Evolutionary conservation across 2,329 filamentous ascomycete genomes (phyloP).

Genomic region (Beauveria scarabaeidicola): DNA sequence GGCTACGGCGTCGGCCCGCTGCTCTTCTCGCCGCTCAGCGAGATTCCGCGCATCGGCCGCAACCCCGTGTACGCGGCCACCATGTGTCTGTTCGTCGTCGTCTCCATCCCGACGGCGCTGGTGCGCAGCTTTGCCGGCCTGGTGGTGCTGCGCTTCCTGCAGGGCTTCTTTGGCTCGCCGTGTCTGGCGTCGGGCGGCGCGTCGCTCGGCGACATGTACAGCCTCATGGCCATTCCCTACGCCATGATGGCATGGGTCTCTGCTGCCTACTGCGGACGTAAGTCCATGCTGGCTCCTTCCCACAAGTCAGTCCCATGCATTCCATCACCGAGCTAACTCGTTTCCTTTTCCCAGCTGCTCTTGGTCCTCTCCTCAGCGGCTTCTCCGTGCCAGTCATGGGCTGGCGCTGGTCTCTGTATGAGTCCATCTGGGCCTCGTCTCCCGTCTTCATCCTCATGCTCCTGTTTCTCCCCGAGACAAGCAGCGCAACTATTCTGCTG

Average conservation of each 20-base stretch:
- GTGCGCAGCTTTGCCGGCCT: constrained; percentile 55
- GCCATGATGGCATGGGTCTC: constrained; percentile 52
- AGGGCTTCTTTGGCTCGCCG: constrained; percentile 58
- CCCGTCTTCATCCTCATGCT: constrained; percentile 55
- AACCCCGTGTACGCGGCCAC: constrained; percentile 61
- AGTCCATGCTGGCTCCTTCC: constrained; percentile 13
- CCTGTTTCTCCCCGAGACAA: constrained; percentile 57
- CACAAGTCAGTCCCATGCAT: background rate
- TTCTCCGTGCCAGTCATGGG: constrained; percentile 48
- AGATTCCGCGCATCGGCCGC: constrained; percentile 58
- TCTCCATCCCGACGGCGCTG: constrained; percentile 56
- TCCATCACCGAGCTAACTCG: too few species aligned
- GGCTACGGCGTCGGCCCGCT: constrained; percentile 57
- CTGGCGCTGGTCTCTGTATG: constrained; percentile 59
- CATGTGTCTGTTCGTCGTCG: constrained; percentile 59
- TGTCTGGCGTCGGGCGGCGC: constrained; percentile 53
- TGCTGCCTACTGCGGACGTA: constrained; percentile 39
- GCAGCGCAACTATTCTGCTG: constrained; percentile 48
- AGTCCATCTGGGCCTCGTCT: constrained; percentile 52
- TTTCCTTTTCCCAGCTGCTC: constrained; percentile 34
- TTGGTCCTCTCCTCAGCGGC: constrained; percentile 53
- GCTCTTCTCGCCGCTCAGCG: constrained; percentile 56
- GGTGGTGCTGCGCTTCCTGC: constrained; percentile 55
- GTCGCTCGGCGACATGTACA: constrained; percentile 45
- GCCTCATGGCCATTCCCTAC: constrained; percentile 46